A percentile compares a stretch with the other conserved stretches of the same genome.
These are phyloP conservation scores for Ganoderma meredithae DNA, from an alignment of 1,284 basidiomycete species.

Conservation along the genomic window DNA sequence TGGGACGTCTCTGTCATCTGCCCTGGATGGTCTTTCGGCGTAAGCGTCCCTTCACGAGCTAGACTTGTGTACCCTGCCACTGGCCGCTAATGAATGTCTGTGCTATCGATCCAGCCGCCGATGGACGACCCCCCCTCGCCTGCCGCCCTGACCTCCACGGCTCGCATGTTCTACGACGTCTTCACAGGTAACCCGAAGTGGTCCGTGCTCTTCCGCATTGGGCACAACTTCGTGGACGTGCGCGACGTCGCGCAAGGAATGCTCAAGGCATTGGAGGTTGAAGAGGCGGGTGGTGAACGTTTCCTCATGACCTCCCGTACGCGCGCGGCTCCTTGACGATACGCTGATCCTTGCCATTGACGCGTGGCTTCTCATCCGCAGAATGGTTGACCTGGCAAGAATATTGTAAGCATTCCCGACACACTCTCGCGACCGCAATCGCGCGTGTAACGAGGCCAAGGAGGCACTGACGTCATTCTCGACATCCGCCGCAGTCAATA, in stretches of 20 bases:
- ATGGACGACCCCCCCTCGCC: slow-evolving; percentile 30
- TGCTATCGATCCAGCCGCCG: too few species aligned
- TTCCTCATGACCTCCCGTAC: slow-evolving; percentile 49
- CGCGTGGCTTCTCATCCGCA: background rate
- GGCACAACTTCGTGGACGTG: slow-evolving; percentile 59
- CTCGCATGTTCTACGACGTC: slow-evolving; percentile 15
- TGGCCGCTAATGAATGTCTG: too few species aligned
- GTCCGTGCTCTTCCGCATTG: slow-evolving; percentile 42
- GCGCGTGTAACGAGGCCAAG: too few species aligned
- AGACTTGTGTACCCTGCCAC: too few species aligned
- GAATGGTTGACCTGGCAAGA: slow-evolving; percentile 19
- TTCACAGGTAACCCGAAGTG: slow-evolving; percentile 11
- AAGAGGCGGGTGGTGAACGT: slow-evolving; percentile 58
- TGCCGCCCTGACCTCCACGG: slow-evolving; percentile 12
- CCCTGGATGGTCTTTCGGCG: slow-evolving; percentile 29
- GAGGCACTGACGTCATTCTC: too few species aligned
- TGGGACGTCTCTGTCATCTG: slow-evolving; percentile 36
- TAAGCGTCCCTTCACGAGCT: background rate
- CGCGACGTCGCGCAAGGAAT: slow-evolving; percentile 64
- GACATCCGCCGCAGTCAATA: slow-evolving; percentile 8
- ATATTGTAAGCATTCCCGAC: slow-evolving; percentile 15
- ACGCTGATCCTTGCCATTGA: background rate
- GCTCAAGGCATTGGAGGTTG: slow-evolving; percentile 53
- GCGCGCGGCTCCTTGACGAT: background rate
- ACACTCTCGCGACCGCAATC: too few species aligned